Percentiles rank a stretch among this genome's conserved stretches.
These are phyloP conservation scores for Pulveroboletus sp. DNA, from an alignment of 768 basidiomycete species.

Conservation along the genomic window DNA sequence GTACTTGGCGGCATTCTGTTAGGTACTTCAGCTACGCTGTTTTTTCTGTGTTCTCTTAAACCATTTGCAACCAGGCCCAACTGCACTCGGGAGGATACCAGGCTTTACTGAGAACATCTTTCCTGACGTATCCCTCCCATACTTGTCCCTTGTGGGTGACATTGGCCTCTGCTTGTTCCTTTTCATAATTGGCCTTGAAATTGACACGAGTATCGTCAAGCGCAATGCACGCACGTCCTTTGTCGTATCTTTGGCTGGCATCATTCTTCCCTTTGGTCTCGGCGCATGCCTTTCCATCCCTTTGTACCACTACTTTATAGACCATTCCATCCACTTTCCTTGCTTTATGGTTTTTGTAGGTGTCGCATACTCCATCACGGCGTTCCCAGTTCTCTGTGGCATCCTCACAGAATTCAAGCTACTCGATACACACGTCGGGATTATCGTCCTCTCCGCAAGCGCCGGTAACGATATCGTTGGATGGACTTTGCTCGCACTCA, in stretches of 20 bases:
- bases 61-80: conserved; percentile 33
- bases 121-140: conserved; percentile 65
- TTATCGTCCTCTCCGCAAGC: conserved; percentile 89
- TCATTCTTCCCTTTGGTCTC: conserved; percentile 83
- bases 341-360: conserved; percentile 94
- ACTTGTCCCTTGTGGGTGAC: conserved; percentile 82
- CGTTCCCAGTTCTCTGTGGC: conserved; percentile 82
- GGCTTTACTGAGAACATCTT: conserved; percentile 87
- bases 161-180: conserved; percentile 87
- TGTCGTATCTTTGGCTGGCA: conserved; percentile 76
- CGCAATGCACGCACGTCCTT: conserved; percentile 67
- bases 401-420: conserved; percentile 90
- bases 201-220: conserved; percentile 75
- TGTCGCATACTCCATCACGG: conserved; percentile 86
- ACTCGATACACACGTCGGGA: conserved; percentile 86
- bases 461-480: conserved; percentile 86
- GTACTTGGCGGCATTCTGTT: conserved; percentile 87
- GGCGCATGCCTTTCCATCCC: conserved; percentile 73
- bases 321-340: conserved; percentile 64
- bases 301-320: conserved; percentile 50
- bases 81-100: conserved; percentile 76
- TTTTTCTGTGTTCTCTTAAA: background rate
- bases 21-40: conserved; percentile 48
- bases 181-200: conserved; percentile 91
- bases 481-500: conserved; percentile 87